Conservation (phyloP, 2,329 filamentous ascomycete species). For the Botryotinia calthae region DNA sequence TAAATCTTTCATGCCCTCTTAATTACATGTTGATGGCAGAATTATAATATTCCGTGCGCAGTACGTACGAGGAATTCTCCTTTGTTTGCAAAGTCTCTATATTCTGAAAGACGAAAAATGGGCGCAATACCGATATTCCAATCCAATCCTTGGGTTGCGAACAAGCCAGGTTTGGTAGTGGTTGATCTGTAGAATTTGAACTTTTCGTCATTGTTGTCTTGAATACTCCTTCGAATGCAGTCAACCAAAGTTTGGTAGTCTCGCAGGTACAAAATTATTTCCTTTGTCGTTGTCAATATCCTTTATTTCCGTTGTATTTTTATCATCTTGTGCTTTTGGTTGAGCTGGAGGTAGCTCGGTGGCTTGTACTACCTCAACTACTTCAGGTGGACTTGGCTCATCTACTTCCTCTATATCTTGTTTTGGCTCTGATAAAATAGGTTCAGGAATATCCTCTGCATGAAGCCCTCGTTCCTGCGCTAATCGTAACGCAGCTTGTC, state of each 20-base stretch:
- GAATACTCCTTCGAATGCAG: not conserved
- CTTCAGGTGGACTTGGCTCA: slow-evolving; percentile 11
- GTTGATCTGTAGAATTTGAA: slow-evolving; percentile 68
- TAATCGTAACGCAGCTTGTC: slow-evolving; percentile 51
- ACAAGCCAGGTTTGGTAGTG: slow-evolving; percentile 67
- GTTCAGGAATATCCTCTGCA: slow-evolving; percentile 37
- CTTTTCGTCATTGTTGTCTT: slow-evolving; percentile 67
- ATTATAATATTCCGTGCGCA: not conserved
- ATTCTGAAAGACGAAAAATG: slow-evolving; percentile 84
- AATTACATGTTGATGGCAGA: not conserved
- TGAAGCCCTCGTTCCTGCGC: slow-evolving; percentile 50
- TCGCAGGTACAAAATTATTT: slow-evolving; percentile 54
- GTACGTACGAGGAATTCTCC: slow-evolving; percentile 56
- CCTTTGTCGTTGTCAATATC: slow-evolving; percentile 20
- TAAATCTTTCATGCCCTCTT: not conserved
- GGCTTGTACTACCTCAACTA: not conserved
- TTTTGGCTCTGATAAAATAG: slow-evolving; percentile 28
- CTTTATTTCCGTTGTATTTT: not conserved
- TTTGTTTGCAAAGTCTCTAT: slow-evolving; percentile 58
- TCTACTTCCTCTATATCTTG: slow-evolving; percentile 19
- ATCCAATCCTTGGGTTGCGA: slow-evolving; percentile 75
- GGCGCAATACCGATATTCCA: slow-evolving; percentile 83
- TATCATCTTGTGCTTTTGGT: not conserved
- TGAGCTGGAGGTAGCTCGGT: not conserved
- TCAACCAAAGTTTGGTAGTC: slow-evolving; percentile 54